Evolutionary conservation across 2,329 filamentous ascomycete species (phyloP), one percentile per base, ranked within the genome.

Genomic region (Gremmenia infestans): DNA sequence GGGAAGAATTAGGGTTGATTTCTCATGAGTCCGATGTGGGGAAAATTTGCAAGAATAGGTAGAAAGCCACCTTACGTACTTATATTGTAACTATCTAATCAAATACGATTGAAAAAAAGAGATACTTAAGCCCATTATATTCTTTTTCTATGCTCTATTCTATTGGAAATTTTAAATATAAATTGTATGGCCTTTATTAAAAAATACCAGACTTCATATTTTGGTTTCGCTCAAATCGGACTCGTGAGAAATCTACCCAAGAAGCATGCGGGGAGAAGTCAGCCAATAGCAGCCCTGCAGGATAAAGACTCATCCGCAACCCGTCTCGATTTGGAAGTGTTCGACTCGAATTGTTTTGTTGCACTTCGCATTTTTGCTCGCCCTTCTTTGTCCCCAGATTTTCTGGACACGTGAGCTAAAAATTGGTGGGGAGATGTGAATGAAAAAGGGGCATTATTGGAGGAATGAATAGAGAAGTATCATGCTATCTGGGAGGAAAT

Each of bases 241-340:
- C 36, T 39, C 3, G 2, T 39, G 36, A 39, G 36, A 39, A 39
- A 39, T n/a, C 15, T n/a, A 39, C 36, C 11, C 11, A 39, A 39
- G 17, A 19, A 43, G 19, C n/a, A 17, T 17, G 19, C 9, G 19
- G 12, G 36, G 36, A 9, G 9, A 39, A 12, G 9, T 23, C 43
- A 28, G 43, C 43, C 43, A 47, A 47, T 47, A 14, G 22, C 19
- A 28, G 9, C 43, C 19, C 19, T 23, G 19, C 22, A n/a, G 43
- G 43, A 9, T 68, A 72, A 56, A 53, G 9, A 53, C 46, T 58
- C 45, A 55, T 35, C 56, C 53, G 56, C 47, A 23, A 25, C 15
- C 5, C 7, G 14, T 48, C 42, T 37, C 17, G 8, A 47, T 25
- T n/a, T 7, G 43, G 43, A 43, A 25, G 36, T 15, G 36, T 14